These are phyloP conservation scores for Arbutus unedo DNA, from an alignment of 148 eudicot species.

Conservation along the genomic window DNA sequence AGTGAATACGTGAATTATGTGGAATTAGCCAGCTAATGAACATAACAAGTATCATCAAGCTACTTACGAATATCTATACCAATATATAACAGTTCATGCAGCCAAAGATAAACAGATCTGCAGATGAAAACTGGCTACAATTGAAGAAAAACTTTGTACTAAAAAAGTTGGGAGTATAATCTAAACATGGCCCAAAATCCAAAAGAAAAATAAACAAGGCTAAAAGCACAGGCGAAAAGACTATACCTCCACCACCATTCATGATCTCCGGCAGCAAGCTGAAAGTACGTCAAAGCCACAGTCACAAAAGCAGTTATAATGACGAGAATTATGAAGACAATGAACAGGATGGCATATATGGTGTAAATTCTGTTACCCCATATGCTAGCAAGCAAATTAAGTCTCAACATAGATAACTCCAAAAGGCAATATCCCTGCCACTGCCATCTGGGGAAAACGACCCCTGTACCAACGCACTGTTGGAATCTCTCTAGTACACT, in stretches of 20 bases:
- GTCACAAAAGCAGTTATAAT: conserved; percentile 35
- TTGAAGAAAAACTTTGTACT: no score
- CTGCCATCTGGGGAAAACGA: conserved; percentile 36
- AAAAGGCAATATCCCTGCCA: conserved; percentile 38
- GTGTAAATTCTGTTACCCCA: conserved; percentile 36
- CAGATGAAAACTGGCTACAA: not conserved
- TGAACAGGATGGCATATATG: conserved; percentile 24
- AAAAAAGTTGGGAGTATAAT: not conserved
- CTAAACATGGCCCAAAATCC: not conserved
- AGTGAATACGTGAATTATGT: not conserved
- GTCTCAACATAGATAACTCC: conserved; percentile 31
- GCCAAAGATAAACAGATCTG: not conserved
- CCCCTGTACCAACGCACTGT: conserved; percentile 31
- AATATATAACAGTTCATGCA: not conserved
- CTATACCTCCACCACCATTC: conserved; percentile 46
- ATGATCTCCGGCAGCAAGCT: conserved; percentile 43
- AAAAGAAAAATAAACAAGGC: not conserved
- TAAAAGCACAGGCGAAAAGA: not conserved
- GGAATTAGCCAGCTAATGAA: not conserved
- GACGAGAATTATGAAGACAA: conserved; percentile 33
- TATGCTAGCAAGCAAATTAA: conserved; percentile 31
- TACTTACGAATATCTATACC: not conserved
- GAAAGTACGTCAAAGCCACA: conserved; percentile 34
- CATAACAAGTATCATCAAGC: not conserved
- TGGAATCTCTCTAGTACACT: conserved; percentile 35